Evolutionary conservation across 805 yeast genomes (phyloP).

Genomic region (Ogataea pignaliae): DNA sequence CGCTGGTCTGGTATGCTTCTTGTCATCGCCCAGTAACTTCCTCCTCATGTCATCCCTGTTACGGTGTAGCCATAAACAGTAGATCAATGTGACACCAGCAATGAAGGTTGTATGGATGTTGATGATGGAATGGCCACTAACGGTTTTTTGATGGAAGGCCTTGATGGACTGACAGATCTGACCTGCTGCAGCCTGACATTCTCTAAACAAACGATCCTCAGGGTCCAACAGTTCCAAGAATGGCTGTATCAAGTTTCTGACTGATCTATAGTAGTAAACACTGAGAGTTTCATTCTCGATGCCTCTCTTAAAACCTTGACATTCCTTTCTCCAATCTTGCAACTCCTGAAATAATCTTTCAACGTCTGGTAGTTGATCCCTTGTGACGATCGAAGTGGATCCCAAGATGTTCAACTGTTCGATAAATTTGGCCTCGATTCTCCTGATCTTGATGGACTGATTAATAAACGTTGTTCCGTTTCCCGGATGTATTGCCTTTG

Average conservation of each 20-base stretch:
- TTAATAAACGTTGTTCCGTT: conserved; percentile 43
- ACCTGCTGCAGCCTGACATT: conserved; percentile 71
- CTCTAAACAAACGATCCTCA: conserved; percentile 53
- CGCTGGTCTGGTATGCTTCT: conserved; percentile 57
- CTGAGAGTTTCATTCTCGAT: conserved; percentile 57
- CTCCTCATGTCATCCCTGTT: conserved; percentile 56
- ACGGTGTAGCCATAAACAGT: conserved; percentile 63
- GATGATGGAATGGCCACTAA: conserved; percentile 58
- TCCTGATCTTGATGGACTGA: conserved; percentile 50
- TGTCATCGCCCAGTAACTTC: conserved; percentile 48
- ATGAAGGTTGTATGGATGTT: conserved; percentile 65
- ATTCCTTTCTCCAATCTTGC: conserved; percentile 53
- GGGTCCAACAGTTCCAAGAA: conserved; percentile 59
- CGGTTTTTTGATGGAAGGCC: conserved; percentile 58
- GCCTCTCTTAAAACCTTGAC: conserved; percentile 42
- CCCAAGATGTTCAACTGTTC: conserved; percentile 43
- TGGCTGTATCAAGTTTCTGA: conserved; percentile 59
- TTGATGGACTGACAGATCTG: conserved; percentile 62
- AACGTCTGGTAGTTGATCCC: conserved; percentile 45
- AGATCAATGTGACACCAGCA: conserved; percentile 64
- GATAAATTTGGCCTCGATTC: conserved; percentile 57
- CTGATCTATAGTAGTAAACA: conserved; percentile 56
- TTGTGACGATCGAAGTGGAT: conserved; percentile 24
- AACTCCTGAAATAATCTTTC: conserved; percentile 48
- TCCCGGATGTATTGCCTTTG: conserved; percentile 32